phyloP scores from a whole-genome alignment of 805 yeast genomes.

The Pichia membranifaciens region DNA sequence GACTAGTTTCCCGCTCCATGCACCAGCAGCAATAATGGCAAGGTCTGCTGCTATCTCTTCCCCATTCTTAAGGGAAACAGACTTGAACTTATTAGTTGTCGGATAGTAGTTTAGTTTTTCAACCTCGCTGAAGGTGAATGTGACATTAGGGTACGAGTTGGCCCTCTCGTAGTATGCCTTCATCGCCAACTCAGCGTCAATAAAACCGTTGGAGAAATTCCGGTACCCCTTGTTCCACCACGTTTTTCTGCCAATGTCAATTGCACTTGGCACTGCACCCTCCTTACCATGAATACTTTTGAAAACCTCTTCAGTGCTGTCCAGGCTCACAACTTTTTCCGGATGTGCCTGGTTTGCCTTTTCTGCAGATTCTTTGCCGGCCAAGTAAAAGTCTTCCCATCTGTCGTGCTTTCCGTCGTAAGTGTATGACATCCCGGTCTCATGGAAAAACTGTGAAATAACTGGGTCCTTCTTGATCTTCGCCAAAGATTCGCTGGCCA shows the following conservation, averaged over 20 bases:
- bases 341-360: constrained; percentile 13
- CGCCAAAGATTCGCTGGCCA: constrained; percentile 20
- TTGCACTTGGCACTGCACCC: not conserved
- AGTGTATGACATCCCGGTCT: constrained; percentile 22
- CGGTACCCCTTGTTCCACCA: constrained; percentile 24
- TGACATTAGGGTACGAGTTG: constrained; percentile 13
- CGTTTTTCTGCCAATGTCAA: constrained; percentile 1
- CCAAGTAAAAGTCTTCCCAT: constrained; percentile 21
- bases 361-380: constrained; percentile 16
- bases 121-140: constrained; percentile 20
- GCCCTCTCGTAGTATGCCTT: constrained; percentile 23
- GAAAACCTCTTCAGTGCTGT: constrained; percentile 7
- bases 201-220: constrained; percentile 21
- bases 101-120: constrained; percentile 10
- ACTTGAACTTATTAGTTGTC: constrained; percentile 15
- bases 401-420: constrained; percentile 23
- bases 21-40: constrained; percentile 25
- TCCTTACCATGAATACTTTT: constrained; percentile 12
- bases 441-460: constrained; percentile 21
- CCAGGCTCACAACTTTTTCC: constrained; percentile 9
- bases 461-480: constrained; percentile 20
- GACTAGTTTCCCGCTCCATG: constrained; percentile 25
- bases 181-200: constrained; percentile 22
- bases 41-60: constrained; percentile 11
- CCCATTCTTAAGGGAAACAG: constrained; percentile 18